phyloP scores from a whole-genome alignment of 2,329 filamentous ascomycete species.

The Hawksworthiomyces lignivorus region DNA sequence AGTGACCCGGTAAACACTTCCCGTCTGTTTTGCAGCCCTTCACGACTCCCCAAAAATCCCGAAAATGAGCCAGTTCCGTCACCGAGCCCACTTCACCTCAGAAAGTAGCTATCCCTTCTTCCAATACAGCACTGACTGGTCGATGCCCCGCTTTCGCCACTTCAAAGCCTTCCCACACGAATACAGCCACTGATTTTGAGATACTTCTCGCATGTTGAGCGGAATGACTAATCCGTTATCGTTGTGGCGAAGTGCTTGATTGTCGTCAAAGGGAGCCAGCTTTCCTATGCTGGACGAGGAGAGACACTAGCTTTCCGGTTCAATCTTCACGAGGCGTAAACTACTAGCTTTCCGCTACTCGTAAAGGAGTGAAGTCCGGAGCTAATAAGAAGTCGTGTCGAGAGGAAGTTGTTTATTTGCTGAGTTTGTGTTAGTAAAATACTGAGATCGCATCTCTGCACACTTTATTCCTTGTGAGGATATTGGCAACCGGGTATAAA shows the following conservation, averaged over 20 bases:
- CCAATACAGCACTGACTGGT: no score
- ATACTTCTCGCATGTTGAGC: no score
- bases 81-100: slow-evolving; percentile 6
- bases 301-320: neutral
- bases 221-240: no score
- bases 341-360: neutral
- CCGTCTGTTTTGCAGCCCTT: neutral
- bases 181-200: no score
- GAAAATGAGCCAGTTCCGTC: slow-evolving; percentile 1
- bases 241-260: neutral
- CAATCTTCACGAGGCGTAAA: neutral
- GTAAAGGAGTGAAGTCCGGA: slow-evolving; percentile 5
- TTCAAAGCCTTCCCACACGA: no score
- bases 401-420: slow-evolving; percentile 13
- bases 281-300: slow-evolving; percentile 4
- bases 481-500: neutral
- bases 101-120: no score
- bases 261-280: neutral
- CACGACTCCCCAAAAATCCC: slow-evolving; percentile 7
- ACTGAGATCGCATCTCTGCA: no score
- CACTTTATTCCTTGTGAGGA: neutral
- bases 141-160: no score
- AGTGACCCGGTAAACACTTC: slow-evolving; percentile 9
- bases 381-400: slow-evolving; percentile 12
- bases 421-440: slow-evolving; percentile 6